Percentiles rank a stretch among this genome's conserved stretches.
Evolutionary conservation across 768 basidiomycete species (phyloP).

Genomic region (Leccinum subtestaceum): DNA sequence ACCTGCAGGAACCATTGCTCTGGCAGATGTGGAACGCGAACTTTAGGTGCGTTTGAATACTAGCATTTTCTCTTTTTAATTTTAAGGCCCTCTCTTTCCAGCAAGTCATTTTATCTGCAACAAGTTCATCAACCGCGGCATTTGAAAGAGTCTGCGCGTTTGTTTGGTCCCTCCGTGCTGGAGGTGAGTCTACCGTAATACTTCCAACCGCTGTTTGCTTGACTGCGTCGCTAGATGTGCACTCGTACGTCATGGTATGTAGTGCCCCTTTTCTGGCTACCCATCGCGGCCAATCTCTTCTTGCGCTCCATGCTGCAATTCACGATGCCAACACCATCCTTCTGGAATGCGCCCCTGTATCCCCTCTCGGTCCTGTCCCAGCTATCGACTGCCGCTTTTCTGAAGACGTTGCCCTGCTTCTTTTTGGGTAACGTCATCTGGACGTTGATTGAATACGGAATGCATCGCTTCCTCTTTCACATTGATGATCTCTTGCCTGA

Average conservation of each 20-base stretch:
- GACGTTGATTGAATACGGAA: conserved; percentile 89
- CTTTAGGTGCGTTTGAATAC: conserved; percentile 57
- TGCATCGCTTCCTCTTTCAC: conserved; percentile 98
- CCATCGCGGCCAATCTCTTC: conserved; percentile 79
- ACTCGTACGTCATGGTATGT: conserved; percentile 93
- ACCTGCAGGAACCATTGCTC: conserved; percentile 81
- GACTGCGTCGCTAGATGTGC: conserved; percentile 48
- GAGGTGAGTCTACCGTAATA: conserved; percentile 51
- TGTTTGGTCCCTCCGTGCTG: conserved; percentile 79
- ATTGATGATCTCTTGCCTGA: conserved; percentile 88
- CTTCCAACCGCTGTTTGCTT: neutral
- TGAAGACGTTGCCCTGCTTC: conserved; percentile 67
- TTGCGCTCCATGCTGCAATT: conserved; percentile 83
- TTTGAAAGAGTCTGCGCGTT: conserved; percentile 73
- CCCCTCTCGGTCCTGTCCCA: conserved; percentile 48
- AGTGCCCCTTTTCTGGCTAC: conserved; percentile 88
- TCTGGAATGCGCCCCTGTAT: conserved; percentile 53
- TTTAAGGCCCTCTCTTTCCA: conserved; percentile 27
- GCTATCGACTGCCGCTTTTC: conserved; percentile 50
- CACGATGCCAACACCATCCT: conserved; percentile 62
- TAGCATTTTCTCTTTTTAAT: neutral
- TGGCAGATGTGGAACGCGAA: conserved; percentile 85
- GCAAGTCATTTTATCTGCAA: conserved; percentile 92
- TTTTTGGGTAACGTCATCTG: conserved; percentile 84
- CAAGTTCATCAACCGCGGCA: conserved; percentile 98